Evolutionary conservation across 139 green algal species (phyloP).

Genomic region (Desmodesmus armatus): DNA sequence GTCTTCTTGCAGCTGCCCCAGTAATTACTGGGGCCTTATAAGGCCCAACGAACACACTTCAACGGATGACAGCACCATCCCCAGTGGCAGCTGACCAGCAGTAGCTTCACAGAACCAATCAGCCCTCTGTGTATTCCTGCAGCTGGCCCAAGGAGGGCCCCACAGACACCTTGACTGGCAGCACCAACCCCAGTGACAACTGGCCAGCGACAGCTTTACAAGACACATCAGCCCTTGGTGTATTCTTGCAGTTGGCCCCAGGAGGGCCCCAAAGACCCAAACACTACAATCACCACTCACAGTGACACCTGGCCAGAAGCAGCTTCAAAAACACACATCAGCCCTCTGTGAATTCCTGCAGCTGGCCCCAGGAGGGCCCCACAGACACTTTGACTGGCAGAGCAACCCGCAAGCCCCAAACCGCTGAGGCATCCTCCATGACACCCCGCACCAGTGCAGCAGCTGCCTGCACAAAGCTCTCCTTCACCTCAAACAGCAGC

Average conservation of each 20-base stretch:
- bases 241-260: too few relatives aligned
- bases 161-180: conserved; percentile 70
- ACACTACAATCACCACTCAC: too few relatives aligned
- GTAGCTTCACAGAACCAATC: background rate
- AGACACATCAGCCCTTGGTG: too few relatives aligned
- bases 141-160: conserved; percentile 83
- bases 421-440: conserved; percentile 69
- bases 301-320: too few relatives aligned
- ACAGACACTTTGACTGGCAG: conserved; percentile 73
- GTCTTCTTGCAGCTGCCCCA: too few relatives aligned
- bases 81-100: too few relatives aligned
- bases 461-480: conserved; percentile 45
- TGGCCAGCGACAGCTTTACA: too few relatives aligned
- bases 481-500: conserved; percentile 84
- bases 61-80: too few relatives aligned
- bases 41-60: too few relatives aligned
- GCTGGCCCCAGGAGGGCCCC: conserved; percentile 78
- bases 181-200: too few relatives aligned
- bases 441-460: conserved; percentile 54
- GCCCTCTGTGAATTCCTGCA: conserved; percentile 57
- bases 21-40: too few relatives aligned
- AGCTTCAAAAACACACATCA: background rate
- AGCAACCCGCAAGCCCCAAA: conserved; percentile 63
- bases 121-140: conserved; percentile 45
- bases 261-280: too few relatives aligned